Evolutionary conservation across 257 asterid species (phyloP), one percentile per base, ranked within the genome.

Genomic region (Capsicum chinense): DNA sequence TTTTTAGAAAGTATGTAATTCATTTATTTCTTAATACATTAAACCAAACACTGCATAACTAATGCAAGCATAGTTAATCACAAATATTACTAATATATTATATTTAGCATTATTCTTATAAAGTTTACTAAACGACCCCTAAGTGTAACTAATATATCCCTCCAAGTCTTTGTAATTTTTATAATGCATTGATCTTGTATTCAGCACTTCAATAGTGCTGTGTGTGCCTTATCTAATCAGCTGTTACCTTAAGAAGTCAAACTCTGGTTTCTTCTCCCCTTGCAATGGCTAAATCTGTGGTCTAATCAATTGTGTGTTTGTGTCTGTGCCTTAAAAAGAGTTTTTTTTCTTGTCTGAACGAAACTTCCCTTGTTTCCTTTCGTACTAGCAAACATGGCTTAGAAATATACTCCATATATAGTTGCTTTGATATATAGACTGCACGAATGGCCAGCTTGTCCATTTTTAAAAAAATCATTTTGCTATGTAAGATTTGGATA

Each of bases 381-480:
- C 7, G 7, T 26, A 3, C 48, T 13, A 35, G 68, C 80, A 52
- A 67, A 69, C 58, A n/a, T 11, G 13, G 44, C 56, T 56, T 19
- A 76, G 39, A 21, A 76, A 76, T 54, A 54, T 7, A 66, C 4
- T 26, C 33, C 33, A 39, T 39, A 39, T 39, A 26, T 42, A 1
- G 17, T 76, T 52, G 48, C 81, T 76, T 76, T 26, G 48, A 76
- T 76, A 54, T 26, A 63, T 76, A 76, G 48, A 76, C 48, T 76
- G 81, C 81, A 26, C 81, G 81, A 76, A 48, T 76, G 81, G 48
- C 26, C 71, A 0, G 44, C 81, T 52, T 50, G 48, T 76, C 48
- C 26, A 76, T 52, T 76, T 76, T 64, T 13, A 48, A 6, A 50
- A 50, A 19, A n/a, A 47, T 73, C 59, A 73, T n/a, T 73, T 73